Conservation (phyloP, 148 eudicot genomes). For the Beta vulgaris region DNA sequence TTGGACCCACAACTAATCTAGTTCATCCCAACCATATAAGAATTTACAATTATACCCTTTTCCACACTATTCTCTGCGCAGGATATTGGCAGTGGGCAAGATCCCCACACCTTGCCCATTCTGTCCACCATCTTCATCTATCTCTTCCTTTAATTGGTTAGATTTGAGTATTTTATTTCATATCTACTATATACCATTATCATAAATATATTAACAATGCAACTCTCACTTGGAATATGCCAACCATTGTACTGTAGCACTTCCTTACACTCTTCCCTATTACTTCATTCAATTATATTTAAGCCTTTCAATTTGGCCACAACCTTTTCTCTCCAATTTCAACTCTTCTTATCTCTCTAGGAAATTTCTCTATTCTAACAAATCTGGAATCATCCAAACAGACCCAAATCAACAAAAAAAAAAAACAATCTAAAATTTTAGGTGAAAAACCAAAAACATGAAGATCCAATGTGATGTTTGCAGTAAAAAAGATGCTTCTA, state of each 20-base stretch:
- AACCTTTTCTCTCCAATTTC: neutral
- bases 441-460: slow-evolving; percentile 21
- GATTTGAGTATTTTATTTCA: neutral
- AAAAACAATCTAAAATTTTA: neutral
- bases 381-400: slow-evolving; percentile 1
- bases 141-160: neutral
- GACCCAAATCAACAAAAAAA: neutral
- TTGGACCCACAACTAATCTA: too few species aligned
- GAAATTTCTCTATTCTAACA: neutral
- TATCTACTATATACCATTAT: neutral
- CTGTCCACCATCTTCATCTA: slow-evolving; percentile 18
- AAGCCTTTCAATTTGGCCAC: slow-evolving; percentile 13
- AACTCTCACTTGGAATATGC: neutral
- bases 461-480: slow-evolving; percentile 59
- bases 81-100: slow-evolving; percentile 17
- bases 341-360: neutral
- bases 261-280: slow-evolving; percentile 3
- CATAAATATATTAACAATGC: neutral
- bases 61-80: neutral
- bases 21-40: neutral
- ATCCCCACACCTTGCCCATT: slow-evolving; percentile 27
- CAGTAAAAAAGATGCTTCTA: slow-evolving; percentile 35
- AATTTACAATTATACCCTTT: neutral
- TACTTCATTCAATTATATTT: neutral
- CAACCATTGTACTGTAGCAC: neutral